Base-by-base conservation (phyloP, 2,329 filamentous ascomycete genomes). In the Aspergillus sp. region DNA sequence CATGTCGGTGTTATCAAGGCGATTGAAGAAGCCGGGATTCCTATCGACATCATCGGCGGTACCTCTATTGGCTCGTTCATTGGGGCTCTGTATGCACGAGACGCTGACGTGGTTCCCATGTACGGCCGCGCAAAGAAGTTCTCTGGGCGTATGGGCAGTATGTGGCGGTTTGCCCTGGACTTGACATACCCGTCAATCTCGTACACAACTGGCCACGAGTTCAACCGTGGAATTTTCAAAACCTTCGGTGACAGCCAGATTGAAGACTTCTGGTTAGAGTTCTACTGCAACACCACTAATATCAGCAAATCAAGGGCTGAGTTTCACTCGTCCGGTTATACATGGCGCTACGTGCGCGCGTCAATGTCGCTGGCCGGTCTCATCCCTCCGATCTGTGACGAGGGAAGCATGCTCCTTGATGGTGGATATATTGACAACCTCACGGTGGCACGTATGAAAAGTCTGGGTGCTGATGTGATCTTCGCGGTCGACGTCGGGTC, bases 271-370 rank as follows among this genome's bases (percentile, higher is more conserved):
- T 99, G 95, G 95, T 85, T 99, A 11, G 92, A 96, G 67, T 99
- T 92, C 74, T 99, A 99, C 79, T 99, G 96, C 84, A 99, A 99
- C 77, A 98, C 95, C 0, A 99, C 96, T 42, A 99, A 98, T 75
- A 98, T 99, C 77, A 96, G 90, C 79, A 96, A 96, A 75, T 95
- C 90, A 62, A 86, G 94, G 20, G 87, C 87, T 3, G 95, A 99
- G 73, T 93, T 96, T 65, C 95, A 99, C 76, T 97, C 92, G 0
- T 95, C 90, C 61, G 95, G 95, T 14, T 99, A 99, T 71, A 94
- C 95, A 0, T 99, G 95, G 95, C 87, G 96, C 47, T 99, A 99
- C 70, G 91, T 99, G 24, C 86, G 95, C 50, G 95, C 95, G 0
- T 96, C 92, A 11, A 99, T 99, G 95, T 96, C 93, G 1, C 84